These are phyloP conservation scores for Sphagnum magellanicum DNA, from an alignment of 228 moss, liverwort and hornwort species.

Conservation along the genomic window DNA sequence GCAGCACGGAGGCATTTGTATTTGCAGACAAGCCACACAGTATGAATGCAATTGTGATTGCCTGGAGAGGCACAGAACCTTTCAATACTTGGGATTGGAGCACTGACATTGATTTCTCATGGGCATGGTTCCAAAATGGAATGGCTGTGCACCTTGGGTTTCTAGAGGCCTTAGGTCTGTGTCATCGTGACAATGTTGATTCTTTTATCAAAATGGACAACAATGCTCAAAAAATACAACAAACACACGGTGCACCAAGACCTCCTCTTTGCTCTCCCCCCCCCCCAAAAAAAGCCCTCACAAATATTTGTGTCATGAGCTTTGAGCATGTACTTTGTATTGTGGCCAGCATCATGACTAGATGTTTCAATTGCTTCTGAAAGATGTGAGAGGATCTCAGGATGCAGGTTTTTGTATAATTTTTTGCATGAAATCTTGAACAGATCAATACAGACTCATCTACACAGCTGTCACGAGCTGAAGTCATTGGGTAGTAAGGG, in stretches of 20 bases:
- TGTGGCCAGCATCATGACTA: neutral
- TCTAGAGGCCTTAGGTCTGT: conserved; percentile 61
- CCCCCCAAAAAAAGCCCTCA: neutral
- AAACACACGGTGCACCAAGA: neutral
- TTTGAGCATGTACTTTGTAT: too few relatives aligned
- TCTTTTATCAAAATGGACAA: conserved; percentile 20
- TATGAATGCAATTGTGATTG: conserved; percentile 55
- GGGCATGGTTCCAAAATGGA: conserved; percentile 22
- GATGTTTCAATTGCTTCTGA: neutral
- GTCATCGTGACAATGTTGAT: conserved; percentile 11
- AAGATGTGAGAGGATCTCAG: neutral
- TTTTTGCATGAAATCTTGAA: too few relatives aligned
- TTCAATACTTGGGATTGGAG: conserved; percentile 61
- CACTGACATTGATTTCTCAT: conserved; percentile 70
- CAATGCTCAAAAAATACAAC: conserved; percentile 7
- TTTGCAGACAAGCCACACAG: conserved; percentile 37
- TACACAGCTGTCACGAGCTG: too few relatives aligned
- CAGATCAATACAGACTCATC: too few relatives aligned
- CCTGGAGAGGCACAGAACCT: conserved; percentile 51
- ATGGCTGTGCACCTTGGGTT: conserved; percentile 58
- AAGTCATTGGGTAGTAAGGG: too few relatives aligned
- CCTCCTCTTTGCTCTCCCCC: too few relatives aligned
- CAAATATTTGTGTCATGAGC: neutral
- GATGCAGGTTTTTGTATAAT: neutral
- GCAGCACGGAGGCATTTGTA: conserved; percentile 32